Evolutionary conservation across 257 asterid genomes (phyloP), one percentile per base, ranked within the genome.

Genomic region (Plantago elongata): DNA sequence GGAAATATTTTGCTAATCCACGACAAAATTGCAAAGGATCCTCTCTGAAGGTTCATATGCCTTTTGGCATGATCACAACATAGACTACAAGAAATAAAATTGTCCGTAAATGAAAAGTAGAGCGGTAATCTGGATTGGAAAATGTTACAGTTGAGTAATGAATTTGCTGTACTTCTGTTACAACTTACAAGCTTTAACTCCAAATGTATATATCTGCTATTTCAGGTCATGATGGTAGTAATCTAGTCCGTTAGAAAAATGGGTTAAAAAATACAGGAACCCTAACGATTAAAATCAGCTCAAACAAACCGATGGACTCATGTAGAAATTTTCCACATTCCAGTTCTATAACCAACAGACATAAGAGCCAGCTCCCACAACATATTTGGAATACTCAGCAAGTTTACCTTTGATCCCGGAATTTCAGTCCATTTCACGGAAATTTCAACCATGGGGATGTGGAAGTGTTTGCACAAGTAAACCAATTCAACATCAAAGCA

Each of bases 401-500:
- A 56, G 70, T 85, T 92, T 45, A 92, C 96, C 83, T 89, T 92
- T 1, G 99, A 89, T 69, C 97, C 97, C 0, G 96, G 99, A 38
- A 92, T 89, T 78, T 92, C 99, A 9, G 78, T 66, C 99, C 99
- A 92, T 55, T 68, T 89, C 7, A 92, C 97, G 0, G 97, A 84
- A 69, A 83, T 80, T 85, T 92, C 99, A 17, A 80, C 59, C 86
- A 92, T 78, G 11, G 96, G 95, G 59, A 92, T 75, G 58, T 15
- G 68, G 57, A 84, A 89, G 61, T 72, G 42, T 68, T 86, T 84
- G 93, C 96, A 86, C 56, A 92, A 49, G 81, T 89, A 92, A 43
- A 86, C 95, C 75, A 89, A 60, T 66, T 92, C 99, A 54, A 92
- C 99, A 49, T 92, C 99, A 61, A 92, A 89, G 75, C 99, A 92